These are phyloP conservation scores for Bremia lactucae DNA, from an alignment of 352 stramenopile species.

Conservation along the genomic window DNA sequence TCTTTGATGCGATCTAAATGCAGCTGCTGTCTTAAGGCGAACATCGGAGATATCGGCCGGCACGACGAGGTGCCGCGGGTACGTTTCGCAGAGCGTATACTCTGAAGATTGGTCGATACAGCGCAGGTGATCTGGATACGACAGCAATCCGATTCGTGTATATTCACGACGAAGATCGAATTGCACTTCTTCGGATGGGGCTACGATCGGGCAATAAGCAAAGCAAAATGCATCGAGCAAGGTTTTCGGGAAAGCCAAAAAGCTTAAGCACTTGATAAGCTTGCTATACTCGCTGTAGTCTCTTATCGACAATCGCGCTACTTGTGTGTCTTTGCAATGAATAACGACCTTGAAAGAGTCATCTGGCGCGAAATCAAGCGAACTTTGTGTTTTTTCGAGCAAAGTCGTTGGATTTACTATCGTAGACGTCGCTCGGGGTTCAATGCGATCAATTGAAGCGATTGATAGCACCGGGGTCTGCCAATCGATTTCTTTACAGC, in stretches of 20 bases:
- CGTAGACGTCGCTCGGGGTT: conserved; percentile 20
- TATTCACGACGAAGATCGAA: conserved; percentile 80
- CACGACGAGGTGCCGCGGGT: conserved; percentile 90
- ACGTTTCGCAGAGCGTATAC: conserved; percentile 89
- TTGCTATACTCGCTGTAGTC: conserved; percentile 67
- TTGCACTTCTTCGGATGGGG: conserved; percentile 61
- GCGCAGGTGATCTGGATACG: conserved; percentile 44
- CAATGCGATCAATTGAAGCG: conserved; percentile 46
- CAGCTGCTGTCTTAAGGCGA: conserved; percentile 59
- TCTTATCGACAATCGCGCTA: conserved; percentile 54
- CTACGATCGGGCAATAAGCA: conserved; percentile 51
- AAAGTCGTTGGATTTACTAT: conserved; percentile 11
- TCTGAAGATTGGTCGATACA: conserved; percentile 67
- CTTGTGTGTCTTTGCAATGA: conserved; percentile 70
- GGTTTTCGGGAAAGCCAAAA: conserved; percentile 57
- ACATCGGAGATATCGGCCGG: conserved; percentile 87
- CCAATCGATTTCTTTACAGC: conserved; percentile 47
- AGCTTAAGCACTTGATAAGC: conserved; percentile 65
- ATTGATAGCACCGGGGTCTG: conserved; percentile 74
- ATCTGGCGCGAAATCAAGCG: conserved; percentile 41
- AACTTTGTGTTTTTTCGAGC: conserved; percentile 51
- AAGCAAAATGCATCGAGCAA: conserved; percentile 81
- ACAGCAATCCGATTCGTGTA: conserved; percentile 60
- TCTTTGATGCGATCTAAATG: conserved; percentile 60
- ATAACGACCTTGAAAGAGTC: conserved; percentile 60